A percentile compares a stretch with the other conserved stretches of the same genome.
These are phyloP conservation scores for Fusarium sp. DNA, from an alignment of 2,329 filamentous ascomycete genomes.

Conservation along the genomic window DNA sequence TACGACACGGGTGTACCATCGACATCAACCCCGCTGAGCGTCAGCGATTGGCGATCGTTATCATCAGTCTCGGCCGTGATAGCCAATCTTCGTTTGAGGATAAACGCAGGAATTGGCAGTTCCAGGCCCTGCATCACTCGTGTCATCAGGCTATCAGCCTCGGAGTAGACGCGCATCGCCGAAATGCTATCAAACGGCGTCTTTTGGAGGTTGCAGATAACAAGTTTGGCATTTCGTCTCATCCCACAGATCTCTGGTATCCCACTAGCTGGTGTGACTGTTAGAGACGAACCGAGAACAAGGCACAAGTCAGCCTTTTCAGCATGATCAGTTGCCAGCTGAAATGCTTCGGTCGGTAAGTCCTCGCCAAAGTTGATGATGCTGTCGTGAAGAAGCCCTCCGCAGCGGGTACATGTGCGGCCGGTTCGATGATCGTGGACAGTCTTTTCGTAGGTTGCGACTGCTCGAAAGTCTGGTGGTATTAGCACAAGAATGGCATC, in stretches of 20 bases:
- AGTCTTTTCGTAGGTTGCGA: conserved; percentile 54
- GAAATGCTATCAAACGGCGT: conserved; percentile 53
- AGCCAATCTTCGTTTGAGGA: conserved; percentile 48
- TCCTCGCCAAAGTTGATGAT: conserved; percentile 59
- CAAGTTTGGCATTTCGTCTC: conserved; percentile 46
- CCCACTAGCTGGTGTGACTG: conserved; percentile 53
- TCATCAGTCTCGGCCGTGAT: conserved; percentile 40
- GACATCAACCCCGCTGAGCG: conserved; percentile 50
- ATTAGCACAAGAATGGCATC: neutral
- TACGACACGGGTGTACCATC: conserved; percentile 56
- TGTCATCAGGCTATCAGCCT: conserved; percentile 53
- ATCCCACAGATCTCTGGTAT: conserved; percentile 51
- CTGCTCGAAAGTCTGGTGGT: conserved; percentile 53
- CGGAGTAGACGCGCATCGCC: conserved; percentile 48
- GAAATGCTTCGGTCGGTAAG: conserved; percentile 46
- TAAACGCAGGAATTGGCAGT: conserved; percentile 50
- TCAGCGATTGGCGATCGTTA: conserved; percentile 41
- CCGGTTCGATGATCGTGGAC: conserved; percentile 59
- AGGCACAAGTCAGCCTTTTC: conserved; percentile 57
- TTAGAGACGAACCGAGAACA: conserved; percentile 58
- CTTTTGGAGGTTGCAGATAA: conserved; percentile 59
- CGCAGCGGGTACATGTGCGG: conserved; percentile 54
- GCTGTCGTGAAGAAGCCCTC: conserved; percentile 52
- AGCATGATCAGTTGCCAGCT: conserved; percentile 50
- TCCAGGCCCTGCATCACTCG: conserved; percentile 53